Conservation (phyloP, 805 yeast species). For the Kregervanrija delftensis region DNA sequence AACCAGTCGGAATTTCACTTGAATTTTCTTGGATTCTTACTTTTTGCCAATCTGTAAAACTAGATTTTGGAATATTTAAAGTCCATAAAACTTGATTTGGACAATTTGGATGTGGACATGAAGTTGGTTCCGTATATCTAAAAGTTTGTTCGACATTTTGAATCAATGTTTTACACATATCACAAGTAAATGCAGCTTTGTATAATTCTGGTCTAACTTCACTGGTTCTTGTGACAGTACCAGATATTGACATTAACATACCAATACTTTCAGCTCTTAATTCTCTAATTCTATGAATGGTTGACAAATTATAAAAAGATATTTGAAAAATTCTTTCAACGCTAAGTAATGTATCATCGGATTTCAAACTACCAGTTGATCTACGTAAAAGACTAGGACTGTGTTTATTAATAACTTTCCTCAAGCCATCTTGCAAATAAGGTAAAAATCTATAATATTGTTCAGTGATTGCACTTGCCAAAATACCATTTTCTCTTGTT, state of each 20-base stretch:
- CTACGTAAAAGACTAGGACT: conserved; percentile 63
- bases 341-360: conserved; percentile 34
- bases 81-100: conserved; percentile 84
- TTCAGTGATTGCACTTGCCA: conserved; percentile 83
- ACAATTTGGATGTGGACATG: conserved; percentile 84
- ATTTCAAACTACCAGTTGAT: conserved; percentile 29
- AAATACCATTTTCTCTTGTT: conserved; percentile 72
- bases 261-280: conserved; percentile 87
- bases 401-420: conserved; percentile 61
- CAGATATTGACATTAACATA: conserved; percentile 73
- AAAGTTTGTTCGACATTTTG: conserved; percentile 90
- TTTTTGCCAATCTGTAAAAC: conserved; percentile 93
- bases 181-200: conserved; percentile 84
- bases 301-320: conserved; percentile 80
- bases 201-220: conserved; percentile 94
- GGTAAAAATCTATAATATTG: conserved; percentile 93
- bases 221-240: conserved; percentile 92
- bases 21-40: conserved; percentile 94
- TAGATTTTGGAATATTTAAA: conserved; percentile 72
- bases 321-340: conserved; percentile 80
- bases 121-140: conserved; percentile 89
- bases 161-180: conserved; percentile 74
- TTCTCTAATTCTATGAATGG: conserved; percentile 80
- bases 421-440: conserved; percentile 67
- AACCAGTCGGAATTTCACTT: conserved; percentile 95